These are phyloP conservation scores for Stentor coeruleus DNA, from an alignment of 73 alveolate species.

Conservation along the genomic window DNA sequence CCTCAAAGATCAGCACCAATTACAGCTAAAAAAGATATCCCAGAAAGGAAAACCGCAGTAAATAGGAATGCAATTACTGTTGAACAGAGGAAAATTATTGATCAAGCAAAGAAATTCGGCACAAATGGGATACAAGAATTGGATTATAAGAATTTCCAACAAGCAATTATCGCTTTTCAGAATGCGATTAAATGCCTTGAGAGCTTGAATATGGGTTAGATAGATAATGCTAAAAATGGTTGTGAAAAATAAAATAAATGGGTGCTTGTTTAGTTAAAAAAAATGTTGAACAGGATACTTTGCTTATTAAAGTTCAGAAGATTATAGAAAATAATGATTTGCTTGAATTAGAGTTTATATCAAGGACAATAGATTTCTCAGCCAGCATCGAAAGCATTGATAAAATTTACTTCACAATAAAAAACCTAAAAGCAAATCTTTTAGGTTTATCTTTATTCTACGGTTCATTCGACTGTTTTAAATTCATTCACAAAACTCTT, in stretches of 20 bases:
- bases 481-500: neutral
- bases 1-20: neutral
- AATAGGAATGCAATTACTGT: too few species aligned
- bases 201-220: too few species aligned
- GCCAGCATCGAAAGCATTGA: neutral
- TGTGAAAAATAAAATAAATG: neutral
- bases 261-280: neutral
- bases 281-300: neutral
- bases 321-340: neutral
- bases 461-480: neutral
- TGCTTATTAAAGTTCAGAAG: too few species aligned
- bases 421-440: neutral
- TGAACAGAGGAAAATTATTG: neutral
- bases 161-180: neutral
- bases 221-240: too few species aligned
- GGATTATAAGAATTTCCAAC: neutral
- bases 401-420: neutral
- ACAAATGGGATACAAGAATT: neutral
- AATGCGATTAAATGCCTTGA: neutral
- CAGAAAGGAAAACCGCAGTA: conserved; percentile 14
- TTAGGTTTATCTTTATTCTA: neutral
- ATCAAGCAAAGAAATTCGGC: conserved; percentile 6
- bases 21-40: neutral
- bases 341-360: neutral
- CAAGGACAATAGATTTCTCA: neutral